Conservation (phyloP, 192 early-diverging fungal genomes). For the Umbelopsis sp. region DNA sequence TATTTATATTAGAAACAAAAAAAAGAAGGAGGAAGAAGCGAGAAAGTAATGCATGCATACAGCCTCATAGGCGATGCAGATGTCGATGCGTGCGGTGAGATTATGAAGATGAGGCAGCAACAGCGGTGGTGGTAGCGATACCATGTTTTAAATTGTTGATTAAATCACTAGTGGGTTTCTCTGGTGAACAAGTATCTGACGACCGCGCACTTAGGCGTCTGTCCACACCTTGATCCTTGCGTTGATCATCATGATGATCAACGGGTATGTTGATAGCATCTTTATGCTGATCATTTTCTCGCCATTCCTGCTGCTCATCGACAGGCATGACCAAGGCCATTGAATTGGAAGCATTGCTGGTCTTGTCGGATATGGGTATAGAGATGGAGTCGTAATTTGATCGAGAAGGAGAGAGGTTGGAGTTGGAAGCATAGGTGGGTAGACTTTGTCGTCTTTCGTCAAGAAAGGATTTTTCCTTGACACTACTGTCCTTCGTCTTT, state of each 20-base stretch:
- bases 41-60: background rate
- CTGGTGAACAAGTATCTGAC: background rate
- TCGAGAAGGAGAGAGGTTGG: background rate
- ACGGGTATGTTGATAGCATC: slow-evolving; percentile 14
- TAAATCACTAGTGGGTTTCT: background rate
- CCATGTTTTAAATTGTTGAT: slow-evolving; percentile 11
- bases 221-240: background rate
- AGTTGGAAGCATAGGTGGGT: background rate
- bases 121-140: slow-evolving; percentile 12
- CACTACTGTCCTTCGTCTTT: slow-evolving; percentile 17
- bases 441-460: slow-evolving; percentile 11
- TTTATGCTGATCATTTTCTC: background rate
- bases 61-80: background rate
- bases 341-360: background rate
- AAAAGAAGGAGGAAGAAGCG: background rate
- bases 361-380: slow-evolving; percentile 8
- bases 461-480: slow-evolving; percentile 6
- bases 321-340: slow-evolving; percentile 8
- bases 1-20: background rate
- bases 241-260: background rate
- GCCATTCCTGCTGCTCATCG: slow-evolving; percentile 2
- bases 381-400: slow-evolving; percentile 15
- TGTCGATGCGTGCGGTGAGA: too few relatives aligned
- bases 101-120: slow-evolving; percentile 10
- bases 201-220: background rate